phyloP scores from a whole-genome alignment of 2,329 filamentous ascomycete species.

The Ophiognomonia clavigignenti-juglandacearum region DNA sequence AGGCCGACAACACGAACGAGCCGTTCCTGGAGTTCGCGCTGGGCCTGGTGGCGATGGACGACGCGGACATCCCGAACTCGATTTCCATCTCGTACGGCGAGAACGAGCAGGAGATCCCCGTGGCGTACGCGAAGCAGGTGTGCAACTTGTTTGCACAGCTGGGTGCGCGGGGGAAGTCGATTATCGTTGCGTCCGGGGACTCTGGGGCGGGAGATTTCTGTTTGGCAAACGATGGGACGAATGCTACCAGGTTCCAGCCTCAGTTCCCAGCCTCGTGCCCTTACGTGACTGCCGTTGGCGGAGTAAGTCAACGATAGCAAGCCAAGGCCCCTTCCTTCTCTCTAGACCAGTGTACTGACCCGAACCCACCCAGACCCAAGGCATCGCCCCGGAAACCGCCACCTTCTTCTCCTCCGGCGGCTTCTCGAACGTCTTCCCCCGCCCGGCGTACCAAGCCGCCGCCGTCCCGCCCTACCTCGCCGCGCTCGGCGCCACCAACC shows the following conservation, averaged over 20 bases:
- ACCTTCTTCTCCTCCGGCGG: too few relatives aligned
- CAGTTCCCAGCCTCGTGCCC: slow-evolving; percentile 41
- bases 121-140: slow-evolving; percentile 47
- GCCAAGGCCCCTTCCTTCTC: too few relatives aligned
- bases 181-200: slow-evolving; percentile 62
- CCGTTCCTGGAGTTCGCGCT: slow-evolving; percentile 60
- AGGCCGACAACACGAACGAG: slow-evolving; percentile 61
- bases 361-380: slow-evolving; percentile 50
- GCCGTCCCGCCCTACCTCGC: slow-evolving; percentile 23
- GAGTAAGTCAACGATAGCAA: too few relatives aligned
- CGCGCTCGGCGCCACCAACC: slow-evolving; percentile 4
- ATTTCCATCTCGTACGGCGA: slow-evolving; percentile 70
- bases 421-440: slow-evolving; percentile 43
- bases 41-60: slow-evolving; percentile 41
- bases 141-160: slow-evolving; percentile 60
- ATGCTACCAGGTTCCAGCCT: slow-evolving; percentile 41
- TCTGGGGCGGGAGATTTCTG: slow-evolving; percentile 28
- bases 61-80: slow-evolving; percentile 54
- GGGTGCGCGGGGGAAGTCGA: slow-evolving; percentile 59
- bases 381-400: slow-evolving; percentile 47
- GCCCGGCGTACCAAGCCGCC: slow-evolving; percentile 36
- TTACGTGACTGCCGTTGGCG: slow-evolving; percentile 59
- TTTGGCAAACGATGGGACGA: slow-evolving; percentile 18
- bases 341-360: too few relatives aligned
- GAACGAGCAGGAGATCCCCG: slow-evolving; percentile 51